Conservation (phyloP, 2,329 filamentous ascomycete species). For the Parastagonospora nodorum region DNA sequence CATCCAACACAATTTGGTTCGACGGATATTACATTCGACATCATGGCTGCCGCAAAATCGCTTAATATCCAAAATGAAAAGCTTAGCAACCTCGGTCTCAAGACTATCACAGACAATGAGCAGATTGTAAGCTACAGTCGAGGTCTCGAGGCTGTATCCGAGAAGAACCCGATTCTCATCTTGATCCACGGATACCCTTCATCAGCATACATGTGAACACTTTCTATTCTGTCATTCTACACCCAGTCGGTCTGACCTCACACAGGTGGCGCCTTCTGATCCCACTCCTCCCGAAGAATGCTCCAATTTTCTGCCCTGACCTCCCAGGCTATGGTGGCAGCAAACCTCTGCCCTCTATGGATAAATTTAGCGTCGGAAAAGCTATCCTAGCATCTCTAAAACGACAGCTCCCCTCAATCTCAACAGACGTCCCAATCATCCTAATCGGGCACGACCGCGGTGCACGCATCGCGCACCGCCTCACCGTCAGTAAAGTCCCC, state of each 20-base stretch:
- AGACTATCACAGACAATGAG: conserved; percentile 31
- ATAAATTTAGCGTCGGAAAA: conserved; percentile 37
- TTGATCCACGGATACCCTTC: conserved; percentile 42
- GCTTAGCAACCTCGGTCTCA: conserved; percentile 34
- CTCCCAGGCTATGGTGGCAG: conserved; percentile 41
- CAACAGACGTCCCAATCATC: conserved; percentile 24
- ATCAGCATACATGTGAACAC: conserved; percentile 32
- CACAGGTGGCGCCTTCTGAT: conserved; percentile 40
- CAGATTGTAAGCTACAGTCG: conserved; percentile 35
- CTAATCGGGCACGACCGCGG: conserved; percentile 64
- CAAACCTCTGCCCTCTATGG: conserved; percentile 27
- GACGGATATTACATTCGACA: not conserved
- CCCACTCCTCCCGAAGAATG: conserved; percentile 29
- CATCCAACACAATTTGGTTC: not conserved
- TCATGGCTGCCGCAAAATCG: conserved; percentile 27
- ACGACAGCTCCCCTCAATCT: conserved; percentile 22
- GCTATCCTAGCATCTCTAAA: conserved; percentile 29
- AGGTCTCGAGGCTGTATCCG: conserved; percentile 23
- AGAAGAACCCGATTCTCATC: conserved; percentile 36
- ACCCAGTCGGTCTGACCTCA: not conserved
- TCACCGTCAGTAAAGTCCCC: conserved; percentile 55
- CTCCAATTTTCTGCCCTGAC: conserved; percentile 38
- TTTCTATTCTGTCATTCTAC: not conserved
- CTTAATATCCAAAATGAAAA: conserved; percentile 36
- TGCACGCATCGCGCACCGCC: conserved; percentile 60